Conservation (phyloP, 306 rosid genomes). For the Echinosophora koreensis region DNA sequence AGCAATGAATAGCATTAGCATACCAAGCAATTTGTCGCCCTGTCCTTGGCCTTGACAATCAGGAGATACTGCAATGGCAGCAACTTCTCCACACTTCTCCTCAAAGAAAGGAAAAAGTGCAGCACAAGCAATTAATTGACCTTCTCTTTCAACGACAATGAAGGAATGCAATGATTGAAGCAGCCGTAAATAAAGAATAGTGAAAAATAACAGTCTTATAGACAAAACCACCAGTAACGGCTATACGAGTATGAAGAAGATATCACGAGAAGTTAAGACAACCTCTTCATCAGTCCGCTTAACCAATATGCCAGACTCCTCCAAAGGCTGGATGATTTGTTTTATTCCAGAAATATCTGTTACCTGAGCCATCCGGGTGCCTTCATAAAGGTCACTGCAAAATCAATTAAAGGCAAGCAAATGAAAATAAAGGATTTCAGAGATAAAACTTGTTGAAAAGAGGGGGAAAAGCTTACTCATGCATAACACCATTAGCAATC, state of each 20-base stretch:
- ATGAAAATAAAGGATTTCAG: slow-evolving; percentile 17
- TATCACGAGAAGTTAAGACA: slow-evolving; percentile 10
- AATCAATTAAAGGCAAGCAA: slow-evolving; percentile 42
- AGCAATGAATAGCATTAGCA: slow-evolving; percentile 29
- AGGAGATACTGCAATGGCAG: slow-evolving; percentile 93
- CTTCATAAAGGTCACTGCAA: slow-evolving; percentile 92
- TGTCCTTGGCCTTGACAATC: slow-evolving; percentile 97
- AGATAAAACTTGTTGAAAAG: background rate
- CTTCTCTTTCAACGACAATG: slow-evolving; percentile 90
- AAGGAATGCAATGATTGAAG: slow-evolving; percentile 66
- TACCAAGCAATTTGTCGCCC: slow-evolving; percentile 98
- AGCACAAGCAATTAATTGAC: slow-evolving; percentile 94
- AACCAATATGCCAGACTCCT: slow-evolving; percentile 80
- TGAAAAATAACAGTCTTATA: slow-evolving; percentile 5
- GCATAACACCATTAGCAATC: slow-evolving; percentile 23
- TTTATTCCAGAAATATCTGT: slow-evolving; percentile 78
- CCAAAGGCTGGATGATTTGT: slow-evolving; percentile 79
- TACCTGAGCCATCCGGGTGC: slow-evolving; percentile 83
- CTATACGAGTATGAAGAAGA: slow-evolving; percentile 1
- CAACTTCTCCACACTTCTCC: slow-evolving; percentile 93
- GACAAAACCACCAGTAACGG: slow-evolving; percentile 4
- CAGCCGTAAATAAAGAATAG: slow-evolving; percentile 59
- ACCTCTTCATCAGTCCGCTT: slow-evolving; percentile 88
- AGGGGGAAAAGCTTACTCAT: background rate
- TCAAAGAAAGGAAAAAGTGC: slow-evolving; percentile 82